Evolutionary conservation across 2,329 filamentous ascomycete species (phyloP), one percentile per base, ranked within the genome.

Genomic region (Penicillium sp.): DNA sequence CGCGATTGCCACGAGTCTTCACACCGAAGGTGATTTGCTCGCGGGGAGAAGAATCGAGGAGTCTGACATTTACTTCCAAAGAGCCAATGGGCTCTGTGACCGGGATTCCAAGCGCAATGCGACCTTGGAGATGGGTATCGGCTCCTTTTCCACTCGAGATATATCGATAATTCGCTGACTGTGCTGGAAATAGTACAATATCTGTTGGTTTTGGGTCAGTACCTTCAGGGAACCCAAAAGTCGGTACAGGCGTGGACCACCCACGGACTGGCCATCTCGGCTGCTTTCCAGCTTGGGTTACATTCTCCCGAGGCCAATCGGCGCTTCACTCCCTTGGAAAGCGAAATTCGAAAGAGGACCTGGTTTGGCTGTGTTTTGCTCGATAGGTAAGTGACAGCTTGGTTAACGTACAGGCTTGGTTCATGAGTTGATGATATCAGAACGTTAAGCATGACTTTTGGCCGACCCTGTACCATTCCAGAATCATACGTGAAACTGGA

Each of bases 211-310:
- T 68, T 75, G 52, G 72, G 72, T 10, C 75, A 78, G 46, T 81
- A 81, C 50, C 68, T 81, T 0, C 78, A 81, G 56, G 77, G 78
- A 3, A 80, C 78, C 0, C 75, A 79, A 39, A 74, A 73, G 23
- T 79, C 78, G 0, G 69, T 79, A 3, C 73, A 80, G 46, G 75
- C 78, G 1, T 81, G 78, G 78, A 77, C 71, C 0, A 69, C 76
- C 0, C 79, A 81, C 53, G 78, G 79, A 0, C 66, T 81, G 1
- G 73, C 77, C 0, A 72, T 80, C 4, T 76, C 73, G 48, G 73
- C 75, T 0, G 78, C 78, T 0, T 66, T 78, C 35, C 74, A 78
- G 35, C 63, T 81, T 1, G 78, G 79, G 0, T 60, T 81, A 0
- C 78, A 81, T 50, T 78, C 74, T 0, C 63, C 64, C 3, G 61